Base-by-base conservation (phyloP, 108 stramenopile genomes). In the Fragilariopsis cylindrus region DNA sequence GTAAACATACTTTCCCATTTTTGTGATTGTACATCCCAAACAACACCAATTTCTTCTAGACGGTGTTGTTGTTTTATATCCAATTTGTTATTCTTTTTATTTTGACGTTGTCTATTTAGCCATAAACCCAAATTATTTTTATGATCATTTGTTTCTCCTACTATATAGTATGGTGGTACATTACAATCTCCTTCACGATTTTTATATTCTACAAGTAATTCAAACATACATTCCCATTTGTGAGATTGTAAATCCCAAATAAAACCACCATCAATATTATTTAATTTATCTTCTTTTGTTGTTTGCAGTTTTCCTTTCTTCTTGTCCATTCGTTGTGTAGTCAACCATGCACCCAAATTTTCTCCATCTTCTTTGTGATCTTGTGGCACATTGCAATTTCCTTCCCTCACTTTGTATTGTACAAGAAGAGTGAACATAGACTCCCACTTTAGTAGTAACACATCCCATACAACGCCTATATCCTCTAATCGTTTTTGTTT, bases 341-440 rank as follows among this genome's bases (percentile, higher is more conserved):
- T 8, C 11, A 69, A 18, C 69, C 69, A 69, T 7, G n/a, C 16
- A 4, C 69, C 69, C 8, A 69, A 53, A 40, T 53, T 69, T 48
- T 69, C 40, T 30, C 69, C 69, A 39, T 69, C 49, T 53, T 69
- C 69, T 13, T 4, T 41, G 49, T 69, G 69, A 18, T 7, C 8
- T 11, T 46, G 45, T 5, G 70, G 70, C 8, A 71, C 55, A 11
- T 50, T 39, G n/a, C 53, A 55, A 50, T 71, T 30, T 7, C 55
- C 54, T 55, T 71, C 70, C 0, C 70, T 53, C 4, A 58, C 39
- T 39, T 30, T 21, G 42, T 50, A 71, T 21, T 43, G 5, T 8
- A 42, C 42, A 11, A 71, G 30, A 4, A 71, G 55, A 3, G 53
- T 44, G 45, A 71, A 71, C 70, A 71, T 71, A 16, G 0, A 42